These are phyloP conservation scores for Talaromyces sp. DNA, from an alignment of 2,329 filamentous ascomycete genomes.

Conservation along the genomic window DNA sequence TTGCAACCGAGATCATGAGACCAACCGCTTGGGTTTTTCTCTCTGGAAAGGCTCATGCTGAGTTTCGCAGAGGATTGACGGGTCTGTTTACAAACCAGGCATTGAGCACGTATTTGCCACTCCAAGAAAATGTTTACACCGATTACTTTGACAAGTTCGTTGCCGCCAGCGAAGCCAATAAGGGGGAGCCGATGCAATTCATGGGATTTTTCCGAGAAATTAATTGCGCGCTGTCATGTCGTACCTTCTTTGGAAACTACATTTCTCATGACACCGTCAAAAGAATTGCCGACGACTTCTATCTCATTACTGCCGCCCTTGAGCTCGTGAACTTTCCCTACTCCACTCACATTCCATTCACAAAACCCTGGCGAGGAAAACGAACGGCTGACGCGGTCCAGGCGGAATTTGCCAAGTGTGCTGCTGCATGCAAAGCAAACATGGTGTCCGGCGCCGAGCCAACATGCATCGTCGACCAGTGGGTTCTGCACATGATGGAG, in stretches of 20 bases:
- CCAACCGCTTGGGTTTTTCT: conserved; percentile 95
- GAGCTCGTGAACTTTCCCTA: conserved; percentile 98
- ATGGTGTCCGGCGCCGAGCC: conserved; percentile 83
- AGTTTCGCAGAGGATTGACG: conserved; percentile 95
- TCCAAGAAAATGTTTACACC: conserved; percentile 86
- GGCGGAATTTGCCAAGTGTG: conserved; percentile 81
- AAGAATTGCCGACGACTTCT: conserved; percentile 95
- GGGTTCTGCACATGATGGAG: conserved; percentile 82
- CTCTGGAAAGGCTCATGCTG: conserved; percentile 88
- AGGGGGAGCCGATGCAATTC: conserved; percentile 72
- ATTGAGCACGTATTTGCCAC: conserved; percentile 82
- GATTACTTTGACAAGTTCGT: conserved; percentile 77
- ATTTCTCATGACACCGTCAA: conserved; percentile 85
- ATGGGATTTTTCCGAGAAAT: conserved; percentile 90
- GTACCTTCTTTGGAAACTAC: conserved; percentile 93
- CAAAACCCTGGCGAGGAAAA: conserved; percentile 95
- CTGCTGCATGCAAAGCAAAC: conserved; percentile 85
- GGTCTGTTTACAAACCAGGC: conserved; percentile 88
- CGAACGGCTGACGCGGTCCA: conserved; percentile 89
- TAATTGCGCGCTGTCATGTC: conserved; percentile 89
- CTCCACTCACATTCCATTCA: conserved; percentile 71
- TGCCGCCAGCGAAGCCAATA: conserved; percentile 64
- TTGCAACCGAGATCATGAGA: conserved; percentile 85
- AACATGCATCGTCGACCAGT: conserved; percentile 90
- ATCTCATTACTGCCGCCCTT: conserved; percentile 87